phyloP scores from a whole-genome alignment of 257 asterid species.

The Nicotiana obtusifolia region DNA sequence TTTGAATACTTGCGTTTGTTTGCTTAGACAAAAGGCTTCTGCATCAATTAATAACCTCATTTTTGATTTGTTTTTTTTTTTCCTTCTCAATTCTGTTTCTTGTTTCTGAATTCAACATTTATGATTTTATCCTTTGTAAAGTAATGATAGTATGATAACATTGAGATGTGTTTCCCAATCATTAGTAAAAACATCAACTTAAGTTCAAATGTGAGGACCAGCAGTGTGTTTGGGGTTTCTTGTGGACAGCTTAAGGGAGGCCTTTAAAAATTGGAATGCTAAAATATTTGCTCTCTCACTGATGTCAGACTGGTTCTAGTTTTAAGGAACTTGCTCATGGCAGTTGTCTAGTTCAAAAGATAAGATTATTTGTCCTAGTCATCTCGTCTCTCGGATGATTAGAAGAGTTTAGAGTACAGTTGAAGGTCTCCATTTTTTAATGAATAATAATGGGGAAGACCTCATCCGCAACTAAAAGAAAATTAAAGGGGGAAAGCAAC shows the following conservation, averaged over 20 bases:
- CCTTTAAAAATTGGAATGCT: not conserved
- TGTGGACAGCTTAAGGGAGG: not conserved
- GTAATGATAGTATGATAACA: not conserved
- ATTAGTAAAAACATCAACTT: not conserved
- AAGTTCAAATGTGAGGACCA: not conserved
- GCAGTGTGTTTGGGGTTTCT: not conserved
- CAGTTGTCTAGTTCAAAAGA: not conserved
- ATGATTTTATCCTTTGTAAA: not conserved
- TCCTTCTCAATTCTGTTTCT: not conserved
- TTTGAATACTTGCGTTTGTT: not conserved
- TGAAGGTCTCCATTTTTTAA: not conserved
- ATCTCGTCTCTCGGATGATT: not conserved
- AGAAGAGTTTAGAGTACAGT: not conserved
- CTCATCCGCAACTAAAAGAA: not conserved
- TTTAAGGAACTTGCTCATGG: not conserved
- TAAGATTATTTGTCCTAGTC: not conserved
- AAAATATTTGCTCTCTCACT: not conserved
- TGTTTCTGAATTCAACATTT: not conserved
- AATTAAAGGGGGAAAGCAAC: not conserved
- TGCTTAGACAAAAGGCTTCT: not conserved
- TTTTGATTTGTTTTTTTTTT: not conserved
- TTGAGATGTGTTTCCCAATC: not conserved
- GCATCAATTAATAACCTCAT: not conserved
- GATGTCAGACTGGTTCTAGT: not conserved
- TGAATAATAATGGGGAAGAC: not conserved